These are phyloP conservation scores for Ogataea pilisensis DNA, from an alignment of 805 yeast species.

Conservation along the genomic window DNA sequence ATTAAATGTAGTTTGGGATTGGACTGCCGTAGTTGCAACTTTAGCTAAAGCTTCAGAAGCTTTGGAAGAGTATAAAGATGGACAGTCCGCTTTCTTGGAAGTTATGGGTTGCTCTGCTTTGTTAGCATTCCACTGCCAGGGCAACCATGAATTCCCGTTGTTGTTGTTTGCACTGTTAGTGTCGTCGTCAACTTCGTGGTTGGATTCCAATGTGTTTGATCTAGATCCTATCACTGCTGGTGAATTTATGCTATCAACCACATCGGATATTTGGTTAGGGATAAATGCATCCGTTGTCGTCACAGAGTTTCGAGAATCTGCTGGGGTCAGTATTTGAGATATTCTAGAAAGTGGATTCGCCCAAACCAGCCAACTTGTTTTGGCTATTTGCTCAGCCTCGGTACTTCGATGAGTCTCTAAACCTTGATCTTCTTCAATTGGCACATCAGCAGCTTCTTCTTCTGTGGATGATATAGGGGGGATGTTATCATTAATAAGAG, in stretches of 20 bases:
- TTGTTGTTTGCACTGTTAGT: background rate
- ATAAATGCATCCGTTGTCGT: background rate
- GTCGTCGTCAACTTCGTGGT: background rate
- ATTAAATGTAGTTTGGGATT: conserved; percentile 14
- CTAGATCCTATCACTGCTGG: background rate
- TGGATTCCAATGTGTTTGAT: conserved; percentile 2
- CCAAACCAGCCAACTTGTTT: conserved; percentile 1
- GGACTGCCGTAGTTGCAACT: conserved; percentile 23
- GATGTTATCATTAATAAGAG: no score
- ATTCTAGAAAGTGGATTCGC: background rate
- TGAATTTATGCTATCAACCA: conserved; percentile 4
- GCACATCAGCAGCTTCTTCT: no score
- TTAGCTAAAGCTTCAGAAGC: conserved; percentile 20
- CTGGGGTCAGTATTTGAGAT: background rate
- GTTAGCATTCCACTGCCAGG: conserved; percentile 17
- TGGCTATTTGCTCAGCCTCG: no score
- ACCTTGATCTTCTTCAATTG: no score
- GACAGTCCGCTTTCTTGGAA: conserved; percentile 1
- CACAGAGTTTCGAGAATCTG: background rate
- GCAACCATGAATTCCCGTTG: conserved; percentile 9
- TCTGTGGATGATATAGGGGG: no score
- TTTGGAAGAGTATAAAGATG: conserved; percentile 15
- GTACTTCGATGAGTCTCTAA: no score
- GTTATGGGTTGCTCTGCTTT: background rate
- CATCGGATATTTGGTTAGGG: conserved; percentile 12